phyloP scores from a whole-genome alignment of 495 filamentous ascomycete genomes.

The Lindgomyces ingoldianus region DNA sequence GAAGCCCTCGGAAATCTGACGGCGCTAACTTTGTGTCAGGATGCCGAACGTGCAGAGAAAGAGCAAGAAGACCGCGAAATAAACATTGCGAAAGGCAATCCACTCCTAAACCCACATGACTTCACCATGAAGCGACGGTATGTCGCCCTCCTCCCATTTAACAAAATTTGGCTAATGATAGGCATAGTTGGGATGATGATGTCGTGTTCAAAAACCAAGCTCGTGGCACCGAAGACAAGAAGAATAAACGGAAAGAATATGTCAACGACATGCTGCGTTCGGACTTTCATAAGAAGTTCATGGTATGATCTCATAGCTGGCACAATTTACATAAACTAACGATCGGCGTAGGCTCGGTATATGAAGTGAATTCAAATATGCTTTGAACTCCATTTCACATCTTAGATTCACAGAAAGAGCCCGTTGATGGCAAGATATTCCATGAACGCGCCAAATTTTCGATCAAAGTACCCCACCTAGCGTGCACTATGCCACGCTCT shows the following conservation, averaged over 20 bases:
- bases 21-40: conserved; percentile 35
- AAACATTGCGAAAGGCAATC: conserved; percentile 91
- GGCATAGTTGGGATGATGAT: conserved; percentile 81
- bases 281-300: conserved; percentile 97
- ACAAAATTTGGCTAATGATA: neutral
- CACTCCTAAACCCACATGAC: conserved; percentile 77
- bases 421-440: too few relatives aligned
- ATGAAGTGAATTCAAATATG: conserved; percentile 55
- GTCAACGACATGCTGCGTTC: conserved; percentile 94
- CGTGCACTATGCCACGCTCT: too few relatives aligned
- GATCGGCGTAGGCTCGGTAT: conserved; percentile 62
- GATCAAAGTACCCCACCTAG: too few relatives aligned
- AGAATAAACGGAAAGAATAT: conserved; percentile 88
- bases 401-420: too few relatives aligned
- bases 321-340: conserved; percentile 43
- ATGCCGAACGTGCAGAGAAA: conserved; percentile 64
- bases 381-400: too few relatives aligned
- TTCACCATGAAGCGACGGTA: conserved; percentile 68
- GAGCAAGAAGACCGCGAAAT: conserved; percentile 82
- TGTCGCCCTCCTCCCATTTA: too few relatives aligned
- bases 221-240: conserved; percentile 86
- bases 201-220: conserved; percentile 99
- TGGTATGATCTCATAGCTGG: conserved; percentile 59
- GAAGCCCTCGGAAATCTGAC: neutral
- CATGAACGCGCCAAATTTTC: too few relatives aligned